Conservation (phyloP, 768 basidiomycete genomes). For the Botryobasidium botryosum region DNA sequence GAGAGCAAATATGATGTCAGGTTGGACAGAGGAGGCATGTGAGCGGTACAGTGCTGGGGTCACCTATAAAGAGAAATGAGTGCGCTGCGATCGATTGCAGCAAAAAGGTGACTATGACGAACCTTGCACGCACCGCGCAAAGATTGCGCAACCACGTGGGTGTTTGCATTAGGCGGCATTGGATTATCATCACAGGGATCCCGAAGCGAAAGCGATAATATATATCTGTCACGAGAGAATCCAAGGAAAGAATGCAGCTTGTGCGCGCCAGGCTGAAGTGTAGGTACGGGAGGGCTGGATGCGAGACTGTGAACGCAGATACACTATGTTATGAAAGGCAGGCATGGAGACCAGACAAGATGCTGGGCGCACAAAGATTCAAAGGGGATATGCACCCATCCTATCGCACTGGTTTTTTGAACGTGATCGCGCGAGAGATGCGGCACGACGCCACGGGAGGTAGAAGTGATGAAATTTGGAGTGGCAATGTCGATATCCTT, state of each 20-base stretch:
- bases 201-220: constrained; percentile 43
- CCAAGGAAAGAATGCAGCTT: constrained; percentile 55
- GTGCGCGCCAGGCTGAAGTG: constrained; percentile 31
- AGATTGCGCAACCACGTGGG: constrained; percentile 37
- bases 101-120: constrained; percentile 9
- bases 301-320: constrained; percentile 34
- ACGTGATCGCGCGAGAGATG: constrained; percentile 56
- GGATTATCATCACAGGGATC: constrained; percentile 47
- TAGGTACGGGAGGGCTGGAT: constrained; percentile 47
- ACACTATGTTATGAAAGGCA: not conserved
- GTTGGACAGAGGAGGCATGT: constrained; percentile 35
- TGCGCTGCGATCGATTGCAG: not conserved
- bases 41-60: constrained; percentile 36
- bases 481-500: constrained; percentile 31
- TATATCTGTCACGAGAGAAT: constrained; percentile 29
- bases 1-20: constrained; percentile 57
- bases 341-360: too few relatives aligned
- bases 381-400: constrained; percentile 55
- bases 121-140: constrained; percentile 61
- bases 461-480: constrained; percentile 42
- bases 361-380: constrained; percentile 61
- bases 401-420: constrained; percentile 29
- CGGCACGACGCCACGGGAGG: constrained; percentile 57
- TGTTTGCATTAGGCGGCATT: constrained; percentile 57
- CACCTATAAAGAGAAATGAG: constrained; percentile 26